These are phyloP conservation scores for Solanum appendiculatum DNA, from an alignment of 257 asterid species.

Conservation along the genomic window DNA sequence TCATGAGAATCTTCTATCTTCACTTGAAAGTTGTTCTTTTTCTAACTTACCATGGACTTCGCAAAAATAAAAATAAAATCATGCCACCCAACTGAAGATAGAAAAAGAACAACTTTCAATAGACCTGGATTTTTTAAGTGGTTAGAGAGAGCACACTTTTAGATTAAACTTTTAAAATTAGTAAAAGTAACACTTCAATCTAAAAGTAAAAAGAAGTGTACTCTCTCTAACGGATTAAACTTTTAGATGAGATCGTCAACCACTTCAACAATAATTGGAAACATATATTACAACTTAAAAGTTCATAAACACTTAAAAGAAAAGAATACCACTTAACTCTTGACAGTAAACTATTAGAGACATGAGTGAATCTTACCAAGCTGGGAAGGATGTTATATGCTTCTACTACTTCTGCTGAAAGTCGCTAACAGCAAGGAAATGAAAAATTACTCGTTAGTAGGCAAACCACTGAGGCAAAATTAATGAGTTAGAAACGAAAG, in stretches of 20 bases:
- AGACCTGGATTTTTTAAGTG: not conserved
- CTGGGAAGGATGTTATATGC: conserved; percentile 80
- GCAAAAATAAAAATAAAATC: not conserved
- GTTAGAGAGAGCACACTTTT: not conserved
- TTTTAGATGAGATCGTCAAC: not conserved
- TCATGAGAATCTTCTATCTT: not conserved
- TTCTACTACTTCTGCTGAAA: conserved; percentile 67
- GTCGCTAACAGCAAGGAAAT: conserved; percentile 27
- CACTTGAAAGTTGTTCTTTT: not conserved
- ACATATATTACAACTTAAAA: not conserved
- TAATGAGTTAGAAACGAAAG: not conserved
- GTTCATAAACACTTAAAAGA: not conserved
- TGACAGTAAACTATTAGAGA: not conserved
- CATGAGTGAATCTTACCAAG: conserved; percentile 41
- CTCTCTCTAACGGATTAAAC: not conserved
- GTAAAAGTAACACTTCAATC: not conserved
- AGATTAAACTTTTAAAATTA: not conserved
- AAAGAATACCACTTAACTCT: not conserved
- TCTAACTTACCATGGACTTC: not conserved
- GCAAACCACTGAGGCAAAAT: not conserved
- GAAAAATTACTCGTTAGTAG: not conserved
- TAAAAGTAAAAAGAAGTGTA: not conserved
- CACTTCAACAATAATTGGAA: not conserved
- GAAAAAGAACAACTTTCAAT: not conserved
- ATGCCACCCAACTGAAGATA: not conserved